A percentile compares a stretch with the other conserved stretches of the same genome.
phyloP scores from a whole-genome alignment of 2,329 filamentous ascomycete genomes.

The Xylaria multiplex region DNA sequence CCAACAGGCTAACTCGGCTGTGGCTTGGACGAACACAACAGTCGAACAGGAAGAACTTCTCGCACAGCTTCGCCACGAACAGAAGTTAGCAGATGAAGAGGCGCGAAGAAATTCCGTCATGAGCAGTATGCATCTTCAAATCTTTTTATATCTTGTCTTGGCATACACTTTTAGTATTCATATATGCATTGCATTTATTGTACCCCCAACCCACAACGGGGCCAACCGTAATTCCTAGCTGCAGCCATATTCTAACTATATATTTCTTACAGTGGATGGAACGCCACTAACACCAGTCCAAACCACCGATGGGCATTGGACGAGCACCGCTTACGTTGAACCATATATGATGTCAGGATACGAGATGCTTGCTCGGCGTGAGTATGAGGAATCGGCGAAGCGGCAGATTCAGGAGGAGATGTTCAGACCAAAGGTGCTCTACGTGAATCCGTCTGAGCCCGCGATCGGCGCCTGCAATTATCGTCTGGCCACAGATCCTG shows the following conservation, averaged over 20 bases:
- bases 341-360: conserved; percentile 90
- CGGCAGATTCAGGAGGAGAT: conserved; percentile 49
- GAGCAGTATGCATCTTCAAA: conserved; percentile 48
- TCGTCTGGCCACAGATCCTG: conserved; percentile 71
- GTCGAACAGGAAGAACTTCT: conserved; percentile 68
- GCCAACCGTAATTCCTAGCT: not conserved
- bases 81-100: conserved; percentile 56
- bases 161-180: not conserved
- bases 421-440: conserved; percentile 53
- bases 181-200: not conserved
- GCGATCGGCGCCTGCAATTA: conserved; percentile 56
- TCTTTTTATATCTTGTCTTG: not conserved
- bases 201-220: not conserved
- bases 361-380: conserved; percentile 71
- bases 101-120: conserved; percentile 55
- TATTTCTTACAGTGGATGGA: conserved; percentile 56
- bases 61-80: conserved; percentile 70
- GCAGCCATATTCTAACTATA: not conserved
- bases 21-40: conserved; percentile 64
- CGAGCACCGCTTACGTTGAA: conserved; percentile 65
- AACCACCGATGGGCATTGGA: conserved; percentile 64
- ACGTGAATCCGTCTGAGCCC: conserved; percentile 55
- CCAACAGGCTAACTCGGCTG: conserved; percentile 61
- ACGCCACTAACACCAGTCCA: conserved; percentile 62
- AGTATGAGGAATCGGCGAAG: conserved; percentile 65